Conservation (phyloP, 371 early-diverging fungal species). For the Syncephalis plumigaleata region DNA sequence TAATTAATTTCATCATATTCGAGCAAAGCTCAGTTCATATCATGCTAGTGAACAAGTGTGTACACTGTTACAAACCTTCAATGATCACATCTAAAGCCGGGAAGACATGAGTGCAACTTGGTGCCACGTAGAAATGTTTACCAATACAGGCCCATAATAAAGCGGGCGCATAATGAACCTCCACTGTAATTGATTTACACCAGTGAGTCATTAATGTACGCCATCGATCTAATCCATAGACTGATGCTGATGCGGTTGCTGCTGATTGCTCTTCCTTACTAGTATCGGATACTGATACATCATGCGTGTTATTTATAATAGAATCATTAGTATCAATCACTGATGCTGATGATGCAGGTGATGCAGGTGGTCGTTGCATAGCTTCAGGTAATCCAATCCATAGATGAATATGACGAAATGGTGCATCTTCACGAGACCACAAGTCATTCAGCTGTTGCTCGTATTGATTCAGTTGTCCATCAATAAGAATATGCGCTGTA, state of each 20-base stretch:
- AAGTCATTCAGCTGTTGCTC: neutral
- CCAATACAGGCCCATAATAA: too few species aligned
- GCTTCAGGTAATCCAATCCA: neutral
- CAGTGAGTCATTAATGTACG: too few species aligned
- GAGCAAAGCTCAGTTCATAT: neutral
- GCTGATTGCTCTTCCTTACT: neutral
- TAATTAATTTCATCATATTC: neutral
- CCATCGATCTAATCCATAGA: too few species aligned
- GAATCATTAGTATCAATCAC: neutral
- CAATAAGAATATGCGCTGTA: neutral
- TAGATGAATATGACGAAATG: neutral
- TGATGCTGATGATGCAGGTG: neutral
- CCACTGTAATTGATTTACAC: too few species aligned
- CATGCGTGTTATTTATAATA: neutral
- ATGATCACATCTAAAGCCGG: too few species aligned
- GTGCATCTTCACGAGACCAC: neutral
- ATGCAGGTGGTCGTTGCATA: neutral
- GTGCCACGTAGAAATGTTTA: too few species aligned
- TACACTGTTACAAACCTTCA: too few species aligned
- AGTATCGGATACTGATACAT: neutral
- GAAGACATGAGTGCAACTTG: too few species aligned
- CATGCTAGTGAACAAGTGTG: too few species aligned
- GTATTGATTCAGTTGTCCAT: neutral
- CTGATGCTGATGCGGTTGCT: neutral
- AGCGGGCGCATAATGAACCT: too few species aligned